These are phyloP conservation scores for Lachancea mirantina DNA, from an alignment of 805 yeast genomes.

Conservation along the genomic window DNA sequence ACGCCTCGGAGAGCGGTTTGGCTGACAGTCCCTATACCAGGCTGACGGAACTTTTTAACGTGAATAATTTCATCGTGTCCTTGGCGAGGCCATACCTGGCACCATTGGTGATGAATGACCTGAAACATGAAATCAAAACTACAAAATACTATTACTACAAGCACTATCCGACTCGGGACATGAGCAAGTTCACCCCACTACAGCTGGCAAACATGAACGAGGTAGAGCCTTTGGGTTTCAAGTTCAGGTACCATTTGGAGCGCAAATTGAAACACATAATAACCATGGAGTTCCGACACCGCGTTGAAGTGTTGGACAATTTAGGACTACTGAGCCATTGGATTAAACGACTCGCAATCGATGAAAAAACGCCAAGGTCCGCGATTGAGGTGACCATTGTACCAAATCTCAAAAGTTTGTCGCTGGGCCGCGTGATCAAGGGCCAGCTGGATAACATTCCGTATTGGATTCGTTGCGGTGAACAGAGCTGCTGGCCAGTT, in stretches of 20 bases:
- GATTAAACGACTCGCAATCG: constrained; percentile 71
- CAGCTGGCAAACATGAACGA: constrained; percentile 29
- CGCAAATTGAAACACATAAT: constrained; percentile 46
- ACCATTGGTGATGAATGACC: constrained; percentile 76
- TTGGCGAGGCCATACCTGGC: constrained; percentile 92
- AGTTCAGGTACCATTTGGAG: constrained; percentile 30
- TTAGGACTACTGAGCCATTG: constrained; percentile 66
- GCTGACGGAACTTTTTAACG: constrained; percentile 87
- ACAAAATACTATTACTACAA: constrained; percentile 32
- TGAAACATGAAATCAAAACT: constrained; percentile 55
- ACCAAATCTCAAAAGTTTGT: constrained; percentile 69
- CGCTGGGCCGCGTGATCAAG: constrained; percentile 72
- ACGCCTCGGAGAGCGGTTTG: constrained; percentile 35
- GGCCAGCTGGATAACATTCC: constrained; percentile 73
- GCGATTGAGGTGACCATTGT: constrained; percentile 85
- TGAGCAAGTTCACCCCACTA: constrained; percentile 13
- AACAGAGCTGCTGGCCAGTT: constrained; percentile 88
- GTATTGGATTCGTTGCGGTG: constrained; percentile 88
- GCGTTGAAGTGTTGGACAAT: constrained; percentile 72
- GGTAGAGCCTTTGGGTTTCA: constrained; percentile 32
- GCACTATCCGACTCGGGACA: constrained; percentile 33
- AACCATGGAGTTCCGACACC: constrained; percentile 75
- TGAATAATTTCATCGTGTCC: constrained; percentile 86
- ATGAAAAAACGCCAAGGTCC: constrained; percentile 76
- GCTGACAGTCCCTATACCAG: constrained; percentile 73